Base-by-base conservation (phyloP, 257 asterid genomes). In the Solanum piurae region DNA sequence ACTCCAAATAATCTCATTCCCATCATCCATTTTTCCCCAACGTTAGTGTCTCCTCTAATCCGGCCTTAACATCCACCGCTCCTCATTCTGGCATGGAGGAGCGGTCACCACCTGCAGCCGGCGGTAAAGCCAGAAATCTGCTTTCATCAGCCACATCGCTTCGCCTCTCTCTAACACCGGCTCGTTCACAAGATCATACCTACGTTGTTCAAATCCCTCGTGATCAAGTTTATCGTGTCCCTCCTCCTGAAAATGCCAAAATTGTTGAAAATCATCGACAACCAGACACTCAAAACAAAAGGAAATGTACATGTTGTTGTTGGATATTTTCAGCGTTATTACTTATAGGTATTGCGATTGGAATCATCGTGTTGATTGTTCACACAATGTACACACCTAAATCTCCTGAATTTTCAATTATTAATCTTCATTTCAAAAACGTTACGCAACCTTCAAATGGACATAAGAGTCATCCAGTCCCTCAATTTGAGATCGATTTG, bases 171-270 rank as follows among this genome's bases (percentile, higher is more conserved):
- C 82, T 73, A 23, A 42, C 71, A 1, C 89, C 87, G 13, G 31
- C 12, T 42, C 31, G 60, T 9, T 83, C 82, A 40, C 7, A 79
- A 12, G 46, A 90, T 25, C 94, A 88, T 4, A 94, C 98, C 62
- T 94, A 94, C 86, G 93, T 96, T 71, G 92, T 96, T 14, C 97
- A 92, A 38, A 87, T 95, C 33, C 98, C 97, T 25, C 92, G 95
- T 18, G 96, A 96, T 66, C 95, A 93, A 86, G 91, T 96, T 73
- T 94, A 94, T 91, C 98, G 98, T 29, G 82, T 95, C 5, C 99
- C 99, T 0, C 97, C 98, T 0, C 94, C 98, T 3, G 98, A 96
- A 52, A 92, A 96, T 88, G 97, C 98, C 44, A 89, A 68, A 84
- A 91, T 94, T 42, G 89, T 92, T 6, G 95, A 94, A 84, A 37